Percentiles rank a stretch among this genome's conserved stretches.
Conservation (phyloP, 306 rosid species). For the Glycyrrhiza uralensis region DNA sequence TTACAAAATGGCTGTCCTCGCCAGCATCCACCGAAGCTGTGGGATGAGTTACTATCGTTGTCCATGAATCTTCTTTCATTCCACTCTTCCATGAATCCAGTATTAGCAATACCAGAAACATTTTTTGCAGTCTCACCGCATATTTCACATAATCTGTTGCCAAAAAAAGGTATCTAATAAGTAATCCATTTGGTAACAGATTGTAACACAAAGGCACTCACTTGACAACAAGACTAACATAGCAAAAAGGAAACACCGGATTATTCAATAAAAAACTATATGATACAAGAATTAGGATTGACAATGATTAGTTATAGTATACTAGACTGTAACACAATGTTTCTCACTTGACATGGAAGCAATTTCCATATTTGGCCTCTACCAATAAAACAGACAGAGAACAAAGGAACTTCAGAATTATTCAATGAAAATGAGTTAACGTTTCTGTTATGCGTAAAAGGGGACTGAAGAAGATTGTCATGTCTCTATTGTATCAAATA, state of each 20-base stretch:
- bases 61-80: constrained; percentile 55
- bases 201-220: background rate
- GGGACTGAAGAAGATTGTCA: background rate
- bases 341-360: background rate
- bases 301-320: background rate
- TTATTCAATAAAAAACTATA: background rate
- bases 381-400: background rate
- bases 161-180: background rate
- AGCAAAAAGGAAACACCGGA: background rate
- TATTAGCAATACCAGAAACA: constrained; percentile 48
- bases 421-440: background rate
- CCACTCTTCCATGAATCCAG: constrained; percentile 79
- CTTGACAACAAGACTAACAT: background rate
- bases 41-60: constrained; percentile 34
- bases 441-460: background rate
- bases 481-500: background rate
- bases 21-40: constrained; percentile 55
- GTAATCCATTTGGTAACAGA: constrained; percentile 6
- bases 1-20: constrained; percentile 95
- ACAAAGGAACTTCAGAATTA: background rate
- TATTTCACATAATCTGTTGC: constrained; percentile 74
- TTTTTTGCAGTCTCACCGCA: constrained; percentile 77
- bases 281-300: background rate
- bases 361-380: background rate
- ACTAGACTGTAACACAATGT: too few relatives aligned